Evolutionary conservation across 306 rosid genomes (phyloP), one percentile per base, ranked within the genome.

Genomic region (Fragaria ananassa): DNA sequence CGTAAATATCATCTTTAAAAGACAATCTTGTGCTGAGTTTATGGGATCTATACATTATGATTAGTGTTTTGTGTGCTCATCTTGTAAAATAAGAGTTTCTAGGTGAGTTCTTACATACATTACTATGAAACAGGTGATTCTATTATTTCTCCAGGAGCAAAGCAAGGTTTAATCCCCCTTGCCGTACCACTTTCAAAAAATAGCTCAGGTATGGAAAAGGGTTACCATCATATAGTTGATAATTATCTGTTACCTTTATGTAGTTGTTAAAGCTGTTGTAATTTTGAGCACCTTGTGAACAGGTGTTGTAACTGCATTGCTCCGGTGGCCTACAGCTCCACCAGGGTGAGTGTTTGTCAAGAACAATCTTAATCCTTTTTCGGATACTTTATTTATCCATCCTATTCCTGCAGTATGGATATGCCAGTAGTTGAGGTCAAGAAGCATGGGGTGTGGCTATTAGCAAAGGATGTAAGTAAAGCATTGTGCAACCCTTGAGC

Each of bases 321-420:
- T 94, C 76, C 86, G 93, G 75, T 94, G 98, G 98, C 98, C 98
- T 31, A 91, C 97, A 1, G 96, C 98, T 82, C 97, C 98, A 13
- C 83, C 96, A 45, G 96, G 94, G 97, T 94, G 84, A 84, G 85
- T 70, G 46, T 50, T 61, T 39, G 19, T 53, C n/a, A 34, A 10
- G 66, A 79, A 81, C 11, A 50, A 8, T 46, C 62, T 54, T 74
- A 25, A n/a, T 54, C 8, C 17, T 25, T 41, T 54, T 37, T 79
- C 14, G 6, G 37, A 46, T 69, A 66, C 78, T 78, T 81, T 62
- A 57, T 74, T 77, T 58, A 81, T 84, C 63, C 77, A 69, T 75
- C 77, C 1, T 69, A 72, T 79, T 35, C 44, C 69, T 66, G 79
- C 90, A 94, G 98, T 69, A 85, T 92, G 97, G 93, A 92, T 74